phyloP scores from a whole-genome alignment of 108 stramenopile genomes.

The Conticribra guillardii region DNA sequence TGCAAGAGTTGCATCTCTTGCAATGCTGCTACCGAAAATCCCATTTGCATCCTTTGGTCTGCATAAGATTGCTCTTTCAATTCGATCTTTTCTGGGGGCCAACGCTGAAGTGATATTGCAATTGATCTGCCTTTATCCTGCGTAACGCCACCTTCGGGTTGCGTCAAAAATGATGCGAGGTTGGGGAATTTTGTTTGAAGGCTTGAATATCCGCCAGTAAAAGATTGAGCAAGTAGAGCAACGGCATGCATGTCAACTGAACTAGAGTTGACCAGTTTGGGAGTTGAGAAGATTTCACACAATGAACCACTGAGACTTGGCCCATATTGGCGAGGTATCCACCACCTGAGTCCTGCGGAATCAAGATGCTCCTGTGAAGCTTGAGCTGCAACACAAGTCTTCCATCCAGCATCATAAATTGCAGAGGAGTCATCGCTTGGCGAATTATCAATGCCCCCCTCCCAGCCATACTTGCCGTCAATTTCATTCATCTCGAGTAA shows the following conservation, averaged over 20 bases:
- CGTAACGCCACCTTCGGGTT: constrained; percentile 9
- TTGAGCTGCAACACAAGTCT: constrained; percentile 73
- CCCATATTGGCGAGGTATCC: constrained; percentile 76
- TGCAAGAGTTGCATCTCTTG: constrained; percentile 87
- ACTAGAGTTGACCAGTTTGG: constrained; percentile 32
- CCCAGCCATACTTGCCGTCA: constrained; percentile 68
- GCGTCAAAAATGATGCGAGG: constrained; percentile 45
- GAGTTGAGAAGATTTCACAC: constrained; percentile 65
- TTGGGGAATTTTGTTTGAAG: constrained; percentile 54
- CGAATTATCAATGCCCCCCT: constrained; percentile 49
- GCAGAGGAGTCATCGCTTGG: constrained; percentile 14
- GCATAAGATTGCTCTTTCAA: constrained; percentile 58
- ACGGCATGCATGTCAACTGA: constrained; percentile 46
- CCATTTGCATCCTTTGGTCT: constrained; percentile 55
- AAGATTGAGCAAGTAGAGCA: constrained; percentile 53
- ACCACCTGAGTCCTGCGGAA: constrained; percentile 78
- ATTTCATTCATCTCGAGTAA: constrained; percentile 61
- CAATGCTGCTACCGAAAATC: constrained; percentile 81
- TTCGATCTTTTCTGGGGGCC: constrained; percentile 85
- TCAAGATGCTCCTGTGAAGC: constrained; percentile 58
- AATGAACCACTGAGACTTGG: constrained; percentile 71
- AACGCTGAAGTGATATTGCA: constrained; percentile 81
- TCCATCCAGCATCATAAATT: constrained; percentile 65
- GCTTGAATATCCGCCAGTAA: constrained; percentile 54
- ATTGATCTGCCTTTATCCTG: constrained; percentile 50